These are phyloP conservation scores for Solanum sitiens DNA, from an alignment of 257 asterid genomes.

Conservation along the genomic window DNA sequence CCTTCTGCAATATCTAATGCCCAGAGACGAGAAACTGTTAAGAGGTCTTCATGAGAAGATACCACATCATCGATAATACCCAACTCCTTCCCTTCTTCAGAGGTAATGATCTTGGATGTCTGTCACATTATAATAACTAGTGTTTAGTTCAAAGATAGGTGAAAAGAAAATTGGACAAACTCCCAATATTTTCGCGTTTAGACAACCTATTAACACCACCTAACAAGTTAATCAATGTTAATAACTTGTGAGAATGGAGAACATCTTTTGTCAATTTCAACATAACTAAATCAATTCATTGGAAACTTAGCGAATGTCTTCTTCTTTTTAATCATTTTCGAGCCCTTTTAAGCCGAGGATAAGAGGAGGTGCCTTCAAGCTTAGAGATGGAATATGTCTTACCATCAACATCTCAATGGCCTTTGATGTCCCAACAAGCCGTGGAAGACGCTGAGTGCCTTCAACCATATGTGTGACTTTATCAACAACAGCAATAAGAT, in stretches of 20 bases:
- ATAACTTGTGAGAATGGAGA: neutral
- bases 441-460: slow-evolving; percentile 66
- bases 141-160: too few species aligned
- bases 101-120: slow-evolving; percentile 48
- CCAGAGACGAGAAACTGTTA: slow-evolving; percentile 35
- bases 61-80: slow-evolving; percentile 37
- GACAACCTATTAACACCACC: neutral
- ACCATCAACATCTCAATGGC: slow-evolving; percentile 54
- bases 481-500: neutral
- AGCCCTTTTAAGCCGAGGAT: too few species aligned
- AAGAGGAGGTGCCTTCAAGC: too few species aligned
- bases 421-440: slow-evolving; percentile 50
- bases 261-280: neutral
- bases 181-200: neutral
- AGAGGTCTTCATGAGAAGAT: slow-evolving; percentile 28
- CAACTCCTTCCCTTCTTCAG: slow-evolving; percentile 28
- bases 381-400: neutral
- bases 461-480: neutral
- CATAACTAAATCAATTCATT: neutral
- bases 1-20: slow-evolving; percentile 41
- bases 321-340: too few species aligned
- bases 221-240: neutral
- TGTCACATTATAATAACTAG: slow-evolving; percentile 7
- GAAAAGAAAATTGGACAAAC: too few species aligned
- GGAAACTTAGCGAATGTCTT: too few species aligned